Base-by-base conservation (phyloP, 257 asterid species). In the Capsicum rhomboideum region DNA sequence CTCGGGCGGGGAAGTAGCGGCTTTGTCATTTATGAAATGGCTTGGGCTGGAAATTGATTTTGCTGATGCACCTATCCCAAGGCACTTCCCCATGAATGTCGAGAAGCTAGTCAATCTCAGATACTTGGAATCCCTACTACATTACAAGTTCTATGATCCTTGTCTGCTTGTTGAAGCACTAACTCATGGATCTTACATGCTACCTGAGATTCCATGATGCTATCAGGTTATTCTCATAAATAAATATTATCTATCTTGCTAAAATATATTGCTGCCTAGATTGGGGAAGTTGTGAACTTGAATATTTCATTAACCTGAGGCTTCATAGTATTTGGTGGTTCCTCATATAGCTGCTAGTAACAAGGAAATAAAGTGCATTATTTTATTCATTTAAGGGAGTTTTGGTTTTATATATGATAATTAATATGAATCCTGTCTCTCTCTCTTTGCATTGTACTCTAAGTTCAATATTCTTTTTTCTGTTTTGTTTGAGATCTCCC, bases 171-270 rank as follows among this genome's bases (percentile, higher is more conserved):
- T 94, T 21, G 99, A 96, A 83, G 98, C 98, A 2, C 85, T 96
- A 8, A 92, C 96, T 8, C 99, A 96, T 58, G 98, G 97, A 2
- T 94, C 99, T 21, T 93, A 89, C 83, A 93, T 96, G 97, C 88
- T 93, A 16, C 93, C 94, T 1, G 97, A 94, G 85, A 89, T 96
- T 84, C 97, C 97, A 0, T 88, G 89, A 63, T 93, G 99, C 89
- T 96, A 93, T 83, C 99, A 96, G 98, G 99, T 95, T 68, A 23
- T 10, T 12, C n/a, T 6, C 72, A 4, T 14, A 14, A 3, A 10
- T 17, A 31, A 28, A 28, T 17, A 52, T 20, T 26, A 64, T n/a
- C n/a, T 54, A 21, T 64, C 29, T 78, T 56, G 7, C 64, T 18
- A 20, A n/a, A 56, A n/a, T 8, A 56, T 55, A 7, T 55, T 55